These are phyloP conservation scores for Malus hybrid DNA, from an alignment of 331 rosid species.

Conservation along the genomic window DNA sequence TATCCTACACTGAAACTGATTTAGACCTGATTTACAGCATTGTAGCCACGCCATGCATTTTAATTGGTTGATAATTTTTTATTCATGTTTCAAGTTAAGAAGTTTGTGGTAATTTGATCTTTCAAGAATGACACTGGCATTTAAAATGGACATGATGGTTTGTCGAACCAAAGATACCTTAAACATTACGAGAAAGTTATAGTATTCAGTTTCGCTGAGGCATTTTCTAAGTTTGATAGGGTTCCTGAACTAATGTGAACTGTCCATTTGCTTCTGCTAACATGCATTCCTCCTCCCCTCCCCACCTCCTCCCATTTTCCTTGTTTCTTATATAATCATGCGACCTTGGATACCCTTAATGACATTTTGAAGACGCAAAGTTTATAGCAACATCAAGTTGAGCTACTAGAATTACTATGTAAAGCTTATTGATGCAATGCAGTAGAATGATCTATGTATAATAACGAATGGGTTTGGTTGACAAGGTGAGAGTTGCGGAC, in stretches of 20 bases:
- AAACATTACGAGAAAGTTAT: not conserved
- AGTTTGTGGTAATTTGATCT: not conserved
- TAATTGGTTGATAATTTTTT: not conserved
- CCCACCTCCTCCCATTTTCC: not conserved
- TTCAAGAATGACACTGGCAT: not conserved
- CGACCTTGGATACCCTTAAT: not conserved
- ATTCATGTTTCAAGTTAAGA: not conserved
- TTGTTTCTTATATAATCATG: not conserved
- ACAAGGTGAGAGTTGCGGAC: constrained; percentile 68
- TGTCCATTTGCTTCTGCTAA: not conserved
- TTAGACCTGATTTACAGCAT: not conserved
- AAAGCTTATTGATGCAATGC: not conserved
- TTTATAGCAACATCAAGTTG: not conserved
- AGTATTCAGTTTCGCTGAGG: not conserved
- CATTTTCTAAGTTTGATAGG: not conserved
- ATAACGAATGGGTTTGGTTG: constrained; percentile 21
- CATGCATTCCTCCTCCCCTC: not conserved
- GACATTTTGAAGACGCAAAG: not conserved
- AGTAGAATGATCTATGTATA: not conserved
- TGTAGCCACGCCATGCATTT: not conserved
- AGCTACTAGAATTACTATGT: not conserved
- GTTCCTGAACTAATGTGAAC: not conserved
- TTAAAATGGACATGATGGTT: not conserved
- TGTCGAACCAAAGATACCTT: not conserved
- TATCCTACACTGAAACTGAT: too few species aligned